Percentiles rank a stretch among this genome's conserved stretches.
phyloP scores from a whole-genome alignment of 2,329 filamentous ascomycete genomes.

The Amauroascus niger region DNA sequence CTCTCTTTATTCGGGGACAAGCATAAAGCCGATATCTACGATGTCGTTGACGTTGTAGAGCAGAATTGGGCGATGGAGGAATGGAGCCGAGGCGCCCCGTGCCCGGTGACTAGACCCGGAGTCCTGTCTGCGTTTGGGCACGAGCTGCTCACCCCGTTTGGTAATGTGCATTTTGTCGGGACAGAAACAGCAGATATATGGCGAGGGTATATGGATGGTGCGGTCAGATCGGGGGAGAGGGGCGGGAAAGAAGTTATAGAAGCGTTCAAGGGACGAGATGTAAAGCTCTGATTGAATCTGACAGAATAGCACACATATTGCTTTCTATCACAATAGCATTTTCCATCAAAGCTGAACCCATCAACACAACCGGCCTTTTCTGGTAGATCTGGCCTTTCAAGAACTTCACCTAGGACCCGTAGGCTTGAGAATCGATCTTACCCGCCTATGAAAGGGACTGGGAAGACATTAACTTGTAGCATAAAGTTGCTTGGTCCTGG shows the following conservation, averaged over 20 bases:
- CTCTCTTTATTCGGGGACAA: conserved; percentile 22
- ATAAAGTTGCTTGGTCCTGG: too few species aligned
- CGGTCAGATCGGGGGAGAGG: conserved; percentile 42
- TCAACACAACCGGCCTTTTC: too few species aligned
- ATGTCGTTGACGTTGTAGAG: conserved; percentile 21
- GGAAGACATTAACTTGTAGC: too few species aligned
- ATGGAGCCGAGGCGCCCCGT: conserved; percentile 32
- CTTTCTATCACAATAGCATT: neutral
- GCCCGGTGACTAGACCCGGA: conserved; percentile 29
- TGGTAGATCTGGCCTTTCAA: too few species aligned
- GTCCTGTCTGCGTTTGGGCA: conserved; percentile 26
- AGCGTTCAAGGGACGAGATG: conserved; percentile 21
- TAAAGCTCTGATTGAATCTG: neutral
- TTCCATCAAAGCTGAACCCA: too few species aligned
- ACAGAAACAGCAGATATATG: conserved; percentile 46
- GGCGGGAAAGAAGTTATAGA: conserved; percentile 36
- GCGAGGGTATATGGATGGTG: conserved; percentile 52
- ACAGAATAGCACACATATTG: neutral
- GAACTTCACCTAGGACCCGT: too few species aligned
- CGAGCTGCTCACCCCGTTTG: conserved; percentile 26
- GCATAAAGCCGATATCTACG: conserved; percentile 13
- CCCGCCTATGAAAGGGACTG: too few species aligned
- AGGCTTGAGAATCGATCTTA: too few species aligned
- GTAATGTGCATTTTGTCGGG: conserved; percentile 45
- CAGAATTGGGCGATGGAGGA: conserved; percentile 34